Percentiles rank a stretch among this genome's conserved stretches.
phyloP scores from a whole-genome alignment of 305 asterid species.

The Solanum hybrid region DNA sequence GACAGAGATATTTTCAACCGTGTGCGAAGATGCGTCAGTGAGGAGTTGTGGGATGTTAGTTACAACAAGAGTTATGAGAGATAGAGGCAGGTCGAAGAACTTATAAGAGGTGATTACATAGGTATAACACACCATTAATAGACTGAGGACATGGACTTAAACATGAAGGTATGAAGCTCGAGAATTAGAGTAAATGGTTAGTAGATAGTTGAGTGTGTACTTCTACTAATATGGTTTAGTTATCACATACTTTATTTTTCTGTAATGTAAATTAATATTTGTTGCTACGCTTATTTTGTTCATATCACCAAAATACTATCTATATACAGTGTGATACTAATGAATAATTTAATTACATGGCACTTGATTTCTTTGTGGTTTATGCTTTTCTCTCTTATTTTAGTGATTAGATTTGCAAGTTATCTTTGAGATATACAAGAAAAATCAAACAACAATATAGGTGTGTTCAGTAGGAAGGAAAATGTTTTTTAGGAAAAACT shows the following conservation, averaged over 20 bases:
- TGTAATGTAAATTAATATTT: too few species aligned
- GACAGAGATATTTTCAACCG: not conserved
- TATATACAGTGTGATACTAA: not conserved
- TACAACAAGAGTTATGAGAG: not conserved
- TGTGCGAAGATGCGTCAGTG: not conserved
- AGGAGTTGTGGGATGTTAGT: not conserved
- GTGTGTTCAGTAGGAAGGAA: too few species aligned
- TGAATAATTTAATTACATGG: not conserved
- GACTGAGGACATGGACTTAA: not conserved
- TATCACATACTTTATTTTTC: not conserved
- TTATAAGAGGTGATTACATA: not conserved
- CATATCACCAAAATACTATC: not conserved
- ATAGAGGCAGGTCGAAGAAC: not conserved
- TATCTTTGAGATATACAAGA: too few species aligned
- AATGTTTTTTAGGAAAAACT: too few species aligned
- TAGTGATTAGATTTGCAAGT: too few species aligned
- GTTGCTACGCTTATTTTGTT: not conserved
- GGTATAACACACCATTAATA: too few species aligned
- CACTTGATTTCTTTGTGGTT: too few species aligned
- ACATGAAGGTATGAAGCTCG: not conserved
- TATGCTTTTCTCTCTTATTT: too few species aligned
- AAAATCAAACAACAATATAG: too few species aligned
- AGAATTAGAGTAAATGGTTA: too few species aligned
- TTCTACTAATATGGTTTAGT: not conserved
- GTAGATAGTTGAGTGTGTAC: not conserved